These are phyloP conservation scores for Aspergillus sojae DNA, from an alignment of 2,329 filamentous ascomycete genomes.

Conservation along the genomic window DNA sequence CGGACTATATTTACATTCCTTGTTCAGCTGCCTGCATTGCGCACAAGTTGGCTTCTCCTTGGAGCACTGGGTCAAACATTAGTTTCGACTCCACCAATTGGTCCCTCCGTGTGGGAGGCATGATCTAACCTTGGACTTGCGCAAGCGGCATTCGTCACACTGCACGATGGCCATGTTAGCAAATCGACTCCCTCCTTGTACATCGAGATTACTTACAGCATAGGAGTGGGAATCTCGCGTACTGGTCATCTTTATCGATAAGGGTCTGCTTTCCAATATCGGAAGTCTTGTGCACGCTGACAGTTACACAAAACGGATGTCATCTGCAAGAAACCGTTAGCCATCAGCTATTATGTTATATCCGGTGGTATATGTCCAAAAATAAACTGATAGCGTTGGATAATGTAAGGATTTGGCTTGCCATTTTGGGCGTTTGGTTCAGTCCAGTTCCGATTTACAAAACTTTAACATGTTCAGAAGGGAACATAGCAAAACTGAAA, in stretches of 20 bases:
- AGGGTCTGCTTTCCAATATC: slow-evolving; percentile 24
- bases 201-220: slow-evolving; percentile 35
- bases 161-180: slow-evolving; percentile 20
- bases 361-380: not conserved
- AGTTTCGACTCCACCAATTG: not conserved
- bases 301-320: slow-evolving; percentile 34
- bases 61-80: slow-evolving; percentile 36
- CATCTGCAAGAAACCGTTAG: slow-evolving; percentile 34
- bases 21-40: slow-evolving; percentile 43
- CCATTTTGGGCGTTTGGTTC: not conserved
- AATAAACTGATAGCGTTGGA: not conserved
- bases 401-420: not conserved
- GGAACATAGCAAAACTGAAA: not conserved
- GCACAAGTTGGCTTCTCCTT: slow-evolving; percentile 45
- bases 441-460: not conserved
- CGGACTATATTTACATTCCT: slow-evolving; percentile 46
- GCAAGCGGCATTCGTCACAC: slow-evolving; percentile 45
- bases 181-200: not conserved
- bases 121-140: slow-evolving; percentile 42
- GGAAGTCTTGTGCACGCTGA: slow-evolving; percentile 32
- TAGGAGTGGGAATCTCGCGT: slow-evolving; percentile 46
- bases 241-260: slow-evolving; percentile 39
- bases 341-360: not conserved
- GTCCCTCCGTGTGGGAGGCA: not conserved
- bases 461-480: not conserved